Conservation (phyloP, 139 green algal species). For the Gonium pectorale region DNA sequence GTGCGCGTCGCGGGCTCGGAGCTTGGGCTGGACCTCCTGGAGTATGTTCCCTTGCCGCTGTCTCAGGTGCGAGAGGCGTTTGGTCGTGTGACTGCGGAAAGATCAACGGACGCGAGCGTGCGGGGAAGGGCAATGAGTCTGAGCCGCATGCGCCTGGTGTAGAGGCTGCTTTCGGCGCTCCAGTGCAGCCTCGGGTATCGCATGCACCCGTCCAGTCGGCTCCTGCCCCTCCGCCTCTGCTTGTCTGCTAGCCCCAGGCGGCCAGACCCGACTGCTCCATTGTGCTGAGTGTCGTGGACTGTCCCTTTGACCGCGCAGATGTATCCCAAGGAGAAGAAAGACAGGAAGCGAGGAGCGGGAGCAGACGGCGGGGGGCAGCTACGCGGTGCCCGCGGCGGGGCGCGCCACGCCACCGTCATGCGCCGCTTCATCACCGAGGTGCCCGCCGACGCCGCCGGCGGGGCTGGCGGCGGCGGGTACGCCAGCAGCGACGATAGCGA, state of each 20-base stretch:
- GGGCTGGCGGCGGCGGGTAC: background rate
- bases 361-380: background rate
- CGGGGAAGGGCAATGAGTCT: no score
- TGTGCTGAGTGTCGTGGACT: no score
- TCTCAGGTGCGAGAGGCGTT: slow-evolving; percentile 26
- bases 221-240: no score
- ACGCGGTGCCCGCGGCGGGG: background rate
- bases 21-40: slow-evolving; percentile 23
- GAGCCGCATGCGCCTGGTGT: no score
- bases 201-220: no score
- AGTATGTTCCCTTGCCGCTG: slow-evolving; percentile 32
- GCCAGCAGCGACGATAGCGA: background rate
- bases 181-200: no score
- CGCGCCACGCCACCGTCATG: no score
- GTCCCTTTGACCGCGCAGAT: slow-evolving; percentile 19
- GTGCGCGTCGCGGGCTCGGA: slow-evolving; percentile 2
- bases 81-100: no score
- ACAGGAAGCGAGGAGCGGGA: background rate
- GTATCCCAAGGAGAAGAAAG: background rate
- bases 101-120: no score
- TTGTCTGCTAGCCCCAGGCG: no score
- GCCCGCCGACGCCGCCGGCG: background rate
- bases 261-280: no score
- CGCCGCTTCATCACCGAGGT: slow-evolving; percentile 15
- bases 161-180: no score